Evolutionary conservation across 163 green algal species (phyloP), one percentile per base, ranked within the genome.

Genomic region (Chloromonas sp.): DNA sequence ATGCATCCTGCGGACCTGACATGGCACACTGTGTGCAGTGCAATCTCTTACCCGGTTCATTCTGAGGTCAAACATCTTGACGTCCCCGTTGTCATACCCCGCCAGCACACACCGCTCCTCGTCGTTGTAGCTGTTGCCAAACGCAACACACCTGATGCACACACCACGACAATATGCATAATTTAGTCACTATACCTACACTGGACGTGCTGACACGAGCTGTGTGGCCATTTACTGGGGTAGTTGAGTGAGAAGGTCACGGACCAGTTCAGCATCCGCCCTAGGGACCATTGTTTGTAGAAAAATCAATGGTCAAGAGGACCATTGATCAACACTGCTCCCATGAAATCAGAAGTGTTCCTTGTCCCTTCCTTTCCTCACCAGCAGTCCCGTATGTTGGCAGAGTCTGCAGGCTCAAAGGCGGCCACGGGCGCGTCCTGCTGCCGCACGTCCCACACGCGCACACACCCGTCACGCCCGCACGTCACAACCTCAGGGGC

Each of bases 21-120:
- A 36, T 36, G 36, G 36, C 36, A 36, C 36, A 36, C 36, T 36
- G 36, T 36, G 36, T 36, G 36, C 36, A 36, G 36, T 36, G 36
- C 36, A 36, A 36, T 36, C 36, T 36, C 60, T 60, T 79, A 90
- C 89, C 88, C 90, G 89, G 88, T 94, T 93, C 60, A 88, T 95
- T 3, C 92, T 85, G 70, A 98, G 92, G 92, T 98, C 95, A 86
- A 98, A 98, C 90, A 98, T 91, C 86, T 98, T 98, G 14, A 98
- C 87, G 87, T 98, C 95, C 1, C 96, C 96, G 81, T 97, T 98
- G 89, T 96, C 92, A 86, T 98, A 98, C 1, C 96, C 96, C 11
- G 96, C 96, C 83, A 98, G 84, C 84, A 98, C 84, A 59, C 92
- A 94, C 15, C 94, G 92, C 87, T 98, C 95, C 36, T 95, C 88